Base-by-base conservation (phyloP, 805 yeast species). In the Zygosaccharomyces gambellarensis region DNA sequence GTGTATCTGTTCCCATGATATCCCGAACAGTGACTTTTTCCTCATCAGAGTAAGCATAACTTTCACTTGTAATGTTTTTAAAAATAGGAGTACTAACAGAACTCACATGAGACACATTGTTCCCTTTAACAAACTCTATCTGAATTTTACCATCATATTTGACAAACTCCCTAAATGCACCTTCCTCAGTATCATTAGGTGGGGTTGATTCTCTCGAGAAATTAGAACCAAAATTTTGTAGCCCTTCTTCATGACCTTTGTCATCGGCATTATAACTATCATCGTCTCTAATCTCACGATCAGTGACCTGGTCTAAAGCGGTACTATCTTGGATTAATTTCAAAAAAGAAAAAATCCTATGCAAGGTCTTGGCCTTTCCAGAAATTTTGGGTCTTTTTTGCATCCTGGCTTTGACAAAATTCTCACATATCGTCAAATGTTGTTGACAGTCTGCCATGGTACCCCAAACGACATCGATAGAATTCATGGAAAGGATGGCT, bases 391-490 rank as follows among this genome's bases (percentile, higher is more conserved):
- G 79, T 61, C 89, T 80, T 46, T 72, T 75, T 39, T 71, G 71
- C 83, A 84, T 82, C 59, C 92, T 80, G 56, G 81, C 77, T 30
- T 80, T 78, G 23, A 89, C 83, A 49, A 87, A 83, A 48, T 77
- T 78, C 53, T 87, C 92, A 69, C 95, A 86, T 58, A 89, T 80
- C 47, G 81, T 78, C 47, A 89, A 72, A 68, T 87, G 87, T 50
- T 82, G 77, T 54, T 80, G 81, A 60, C 95, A 87, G 56, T 86
- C 94, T 48, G 85, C 83, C 90, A 87, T 86, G 0, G 92, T 82
- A 2, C 96, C 96, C 88, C 95, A 85, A 12, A 87, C 90, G 45
- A 87, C 83, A 68, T 89, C 96, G 45, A 89, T 86, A 5, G 90
- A 82, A 43, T 84, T 87, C 95, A 88, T 87, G 2, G 94, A 83